Percentiles rank a stretch among this genome's conserved stretches.
phyloP scores from a whole-genome alignment of 495 filamentous ascomycete genomes.

The Aspergillus conjunctus region DNA sequence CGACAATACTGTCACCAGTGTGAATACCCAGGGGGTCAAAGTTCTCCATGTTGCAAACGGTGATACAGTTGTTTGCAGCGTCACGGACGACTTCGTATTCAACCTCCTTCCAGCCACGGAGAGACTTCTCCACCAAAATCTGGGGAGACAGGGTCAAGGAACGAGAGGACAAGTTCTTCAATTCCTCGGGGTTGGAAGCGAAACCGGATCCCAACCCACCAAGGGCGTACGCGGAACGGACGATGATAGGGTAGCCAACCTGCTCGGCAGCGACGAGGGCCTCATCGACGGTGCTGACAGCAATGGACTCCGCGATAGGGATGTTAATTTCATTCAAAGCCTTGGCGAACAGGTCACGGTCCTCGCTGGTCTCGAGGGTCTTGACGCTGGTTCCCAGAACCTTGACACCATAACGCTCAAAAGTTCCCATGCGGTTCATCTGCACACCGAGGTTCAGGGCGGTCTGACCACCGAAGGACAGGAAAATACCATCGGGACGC shows the following conservation, averaged over 20 bases:
- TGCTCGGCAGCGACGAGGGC: constrained; percentile 81
- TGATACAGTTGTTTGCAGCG: constrained; percentile 94
- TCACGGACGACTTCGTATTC: constrained; percentile 98
- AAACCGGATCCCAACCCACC: constrained; percentile 98
- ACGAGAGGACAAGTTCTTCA: constrained; percentile 86
- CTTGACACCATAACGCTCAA: constrained; percentile 91
- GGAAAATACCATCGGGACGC: constrained; percentile 91
- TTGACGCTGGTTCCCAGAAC: constrained; percentile 94
- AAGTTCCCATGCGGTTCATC: constrained; percentile 95
- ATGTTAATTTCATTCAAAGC: constrained; percentile 93
- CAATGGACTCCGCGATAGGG: constrained; percentile 93
- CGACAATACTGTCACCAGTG: constrained; percentile 96
- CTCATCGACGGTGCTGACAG: constrained; percentile 86
- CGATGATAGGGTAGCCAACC: constrained; percentile 96
- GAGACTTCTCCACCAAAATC: constrained; percentile 97
- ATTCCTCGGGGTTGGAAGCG: constrained; percentile 88
- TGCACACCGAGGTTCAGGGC: constrained; percentile 94
- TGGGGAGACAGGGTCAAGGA: constrained; percentile 95
- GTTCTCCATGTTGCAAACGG: constrained; percentile 99
- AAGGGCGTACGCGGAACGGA: constrained; percentile 92
- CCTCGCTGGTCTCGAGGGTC: constrained; percentile 92
- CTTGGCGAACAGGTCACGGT: constrained; percentile 93
- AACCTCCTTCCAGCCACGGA: constrained; percentile 99
- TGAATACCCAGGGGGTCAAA: constrained; percentile 96
- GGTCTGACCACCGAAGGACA: constrained; percentile 95